Evolutionary conservation across 2,329 filamentous ascomycete genomes (phyloP).

Genomic region (Stagonosporopsis chrysanthemi): DNA sequence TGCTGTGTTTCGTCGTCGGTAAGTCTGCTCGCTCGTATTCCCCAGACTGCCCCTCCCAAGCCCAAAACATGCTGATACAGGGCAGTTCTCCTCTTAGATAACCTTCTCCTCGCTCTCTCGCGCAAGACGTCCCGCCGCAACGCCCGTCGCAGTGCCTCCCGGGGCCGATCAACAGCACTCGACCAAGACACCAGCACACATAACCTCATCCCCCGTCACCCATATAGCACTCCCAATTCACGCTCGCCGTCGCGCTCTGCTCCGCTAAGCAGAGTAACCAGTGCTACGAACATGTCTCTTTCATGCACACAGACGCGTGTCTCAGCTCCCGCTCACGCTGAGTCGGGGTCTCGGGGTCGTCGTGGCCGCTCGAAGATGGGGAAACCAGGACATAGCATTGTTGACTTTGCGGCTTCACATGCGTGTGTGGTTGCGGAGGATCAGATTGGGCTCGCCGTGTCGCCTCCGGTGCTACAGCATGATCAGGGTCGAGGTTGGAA

Average conservation of each 20-base stretch:
- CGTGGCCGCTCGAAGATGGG: not conserved
- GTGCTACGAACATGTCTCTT: conserved; percentile 1
- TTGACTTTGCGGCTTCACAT: conserved; percentile 1
- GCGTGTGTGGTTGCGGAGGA: not conserved
- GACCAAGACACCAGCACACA: conserved; percentile 6
- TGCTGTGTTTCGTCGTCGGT: conserved; percentile 29
- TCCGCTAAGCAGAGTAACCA: conserved; percentile 8
- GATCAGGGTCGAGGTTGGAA: not conserved
- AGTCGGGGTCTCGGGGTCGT: not conserved
- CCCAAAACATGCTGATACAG: not conserved
- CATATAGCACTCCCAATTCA: conserved; percentile 1
- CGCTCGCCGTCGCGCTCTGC: conserved; percentile 5
- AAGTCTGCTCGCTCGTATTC: not conserved
- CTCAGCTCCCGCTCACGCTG: not conserved
- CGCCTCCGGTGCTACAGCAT: conserved; percentile 1
- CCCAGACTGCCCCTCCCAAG: not conserved
- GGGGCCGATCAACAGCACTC: conserved; percentile 13
- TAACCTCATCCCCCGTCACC: not conserved
- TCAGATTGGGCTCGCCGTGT: conserved; percentile 6
- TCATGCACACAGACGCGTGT: conserved; percentile 1
- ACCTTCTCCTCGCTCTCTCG: conserved; percentile 22
- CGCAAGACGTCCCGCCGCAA: conserved; percentile 19
- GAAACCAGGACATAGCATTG: not conserved
- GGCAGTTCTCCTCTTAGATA: conserved; percentile 27
- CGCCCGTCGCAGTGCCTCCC: conserved; percentile 15